Evolutionary conservation across 345 rosid species (phyloP).

Genomic region (Zanthoxylum bungeanum): DNA sequence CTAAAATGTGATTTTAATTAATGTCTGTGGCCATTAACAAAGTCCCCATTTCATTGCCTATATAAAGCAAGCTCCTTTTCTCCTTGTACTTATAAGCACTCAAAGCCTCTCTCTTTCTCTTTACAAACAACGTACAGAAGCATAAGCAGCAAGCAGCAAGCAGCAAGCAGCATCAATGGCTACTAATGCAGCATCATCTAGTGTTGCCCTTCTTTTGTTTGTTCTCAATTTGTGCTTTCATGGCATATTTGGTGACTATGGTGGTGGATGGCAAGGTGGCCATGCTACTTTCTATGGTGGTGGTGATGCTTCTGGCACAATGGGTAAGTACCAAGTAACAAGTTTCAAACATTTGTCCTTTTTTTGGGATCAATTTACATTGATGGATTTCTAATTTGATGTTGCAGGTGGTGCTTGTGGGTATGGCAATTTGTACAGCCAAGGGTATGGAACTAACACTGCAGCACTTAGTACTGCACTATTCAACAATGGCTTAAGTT

Average conservation of each 20-base stretch:
- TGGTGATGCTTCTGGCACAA: constrained; percentile 77
- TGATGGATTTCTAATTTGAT: neutral
- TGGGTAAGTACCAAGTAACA: constrained; percentile 43
- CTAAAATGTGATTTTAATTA: neutral
- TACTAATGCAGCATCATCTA: constrained; percentile 7
- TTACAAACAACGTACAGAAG: neutral
- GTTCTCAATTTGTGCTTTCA: constrained; percentile 30
- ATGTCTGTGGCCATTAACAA: constrained; percentile 14
- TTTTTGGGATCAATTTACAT: neutral
- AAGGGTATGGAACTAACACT: constrained; percentile 79
- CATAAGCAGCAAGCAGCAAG: constrained; percentile 4
- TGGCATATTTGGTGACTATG: constrained; percentile 45
- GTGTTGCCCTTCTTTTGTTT: constrained; percentile 27
- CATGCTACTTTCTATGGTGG: constrained; percentile 88
- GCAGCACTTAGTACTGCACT: constrained; percentile 78
- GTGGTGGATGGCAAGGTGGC: constrained; percentile 71
- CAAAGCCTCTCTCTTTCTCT: neutral
- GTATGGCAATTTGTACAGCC: constrained; percentile 65
- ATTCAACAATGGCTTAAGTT: constrained; percentile 75
- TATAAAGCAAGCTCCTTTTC: constrained; percentile 15
- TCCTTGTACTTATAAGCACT: constrained; percentile 7
- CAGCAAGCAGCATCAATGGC: constrained; percentile 28
- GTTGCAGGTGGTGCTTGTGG: constrained; percentile 81
- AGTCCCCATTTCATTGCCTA: constrained; percentile 28
- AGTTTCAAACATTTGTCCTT: neutral